These are phyloP conservation scores for Reticulascus tulasneorum DNA, from an alignment of 2,329 filamentous ascomycete species.

Conservation along the genomic window DNA sequence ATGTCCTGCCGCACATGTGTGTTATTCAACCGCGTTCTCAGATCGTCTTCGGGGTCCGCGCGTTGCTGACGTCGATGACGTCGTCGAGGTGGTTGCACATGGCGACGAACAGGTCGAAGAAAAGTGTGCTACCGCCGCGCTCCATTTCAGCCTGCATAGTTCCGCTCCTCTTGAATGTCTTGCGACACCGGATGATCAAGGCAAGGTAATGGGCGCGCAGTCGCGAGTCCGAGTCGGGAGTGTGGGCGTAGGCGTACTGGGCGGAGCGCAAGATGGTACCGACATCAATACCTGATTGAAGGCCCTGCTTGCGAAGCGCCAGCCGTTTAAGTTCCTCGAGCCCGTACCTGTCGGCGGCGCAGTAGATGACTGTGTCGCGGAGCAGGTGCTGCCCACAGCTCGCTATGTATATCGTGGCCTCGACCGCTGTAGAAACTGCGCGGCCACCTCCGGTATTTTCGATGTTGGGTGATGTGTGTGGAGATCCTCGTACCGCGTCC, in stretches of 20 bases:
- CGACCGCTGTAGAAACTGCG: slow-evolving; percentile 52
- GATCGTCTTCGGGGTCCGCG: slow-evolving; percentile 54
- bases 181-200: slow-evolving; percentile 93
- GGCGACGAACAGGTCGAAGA: slow-evolving; percentile 97
- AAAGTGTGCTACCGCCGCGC: slow-evolving; percentile 81
- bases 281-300: slow-evolving; percentile 89
- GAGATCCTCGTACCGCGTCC: slow-evolving; percentile 50
- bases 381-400: slow-evolving; percentile 73
- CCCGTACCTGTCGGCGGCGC: slow-evolving; percentile 83
- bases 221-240: slow-evolving; percentile 85
- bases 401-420: slow-evolving; percentile 74
- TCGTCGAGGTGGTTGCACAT: slow-evolving; percentile 99
- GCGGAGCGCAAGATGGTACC: slow-evolving; percentile 87
- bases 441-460: slow-evolving; percentile 38
- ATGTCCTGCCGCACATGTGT: slow-evolving; percentile 1
- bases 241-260: slow-evolving; percentile 93
- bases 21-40: slow-evolving; percentile 28
- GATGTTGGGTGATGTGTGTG: slow-evolving; percentile 49
- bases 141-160: slow-evolving; percentile 99
- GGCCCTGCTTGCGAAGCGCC: slow-evolving; percentile 88
- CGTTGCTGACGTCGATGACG: slow-evolving; percentile 79
- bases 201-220: slow-evolving; percentile 96
- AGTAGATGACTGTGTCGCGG: slow-evolving; percentile 92
- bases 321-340: slow-evolving; percentile 90
- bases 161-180: slow-evolving; percentile 96